Evolutionary conservation across 176 grass and related monocot genomes (phyloP), one percentile per base, ranked within the genome.

Genomic region (Carex myosuroides): DNA sequence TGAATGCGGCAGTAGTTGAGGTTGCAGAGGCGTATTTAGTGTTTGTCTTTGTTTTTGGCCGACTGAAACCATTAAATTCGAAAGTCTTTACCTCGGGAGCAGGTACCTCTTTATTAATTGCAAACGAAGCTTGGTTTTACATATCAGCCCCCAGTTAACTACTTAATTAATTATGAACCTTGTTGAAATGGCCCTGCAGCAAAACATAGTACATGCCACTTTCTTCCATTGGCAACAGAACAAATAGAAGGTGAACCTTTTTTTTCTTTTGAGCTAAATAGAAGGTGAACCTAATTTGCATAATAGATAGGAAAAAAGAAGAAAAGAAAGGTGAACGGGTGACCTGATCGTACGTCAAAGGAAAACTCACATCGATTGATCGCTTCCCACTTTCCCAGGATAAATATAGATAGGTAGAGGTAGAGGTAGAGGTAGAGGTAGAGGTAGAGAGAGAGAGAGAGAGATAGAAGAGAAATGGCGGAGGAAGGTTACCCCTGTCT

Each of bases 1-100:
- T n/a, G n/a, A n/a, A n/a, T n/a, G n/a, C n/a, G n/a, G n/a, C 26
- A 26, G 26, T 26, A 26, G 84, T 61, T 86, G 84, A 53, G 17
- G 10, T 86, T 86, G 59, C 74, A 70, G 74, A 69, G 84, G 58
- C 4, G 39, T 54, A 66, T 80, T 86, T 86, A 69, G 58, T 86
- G 41, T 55, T 80, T 29, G 74, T 80, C 84, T 32, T 14, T 39
- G 3, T 2, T 26, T 46, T 17, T 0, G 37, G 56, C 72, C 72
- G 72, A 76, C 72, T 76, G 50, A 76, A 55, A 10, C 21, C n/a
- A 74, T 74, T 39, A 6, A 39, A 39, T 39, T 39, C 37, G 37
- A 39, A 39, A 50, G 16, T 5, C 42, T 73, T 44, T 6, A 55
- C 72, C 48, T 76, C 44, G 72, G 72, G 72, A 55, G 72, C 37